Percentiles rank a stretch among this genome's conserved stretches.
These are phyloP conservation scores for Tulasnella sp. DNA, from an alignment of 768 basidiomycete genomes.

Conservation along the genomic window DNA sequence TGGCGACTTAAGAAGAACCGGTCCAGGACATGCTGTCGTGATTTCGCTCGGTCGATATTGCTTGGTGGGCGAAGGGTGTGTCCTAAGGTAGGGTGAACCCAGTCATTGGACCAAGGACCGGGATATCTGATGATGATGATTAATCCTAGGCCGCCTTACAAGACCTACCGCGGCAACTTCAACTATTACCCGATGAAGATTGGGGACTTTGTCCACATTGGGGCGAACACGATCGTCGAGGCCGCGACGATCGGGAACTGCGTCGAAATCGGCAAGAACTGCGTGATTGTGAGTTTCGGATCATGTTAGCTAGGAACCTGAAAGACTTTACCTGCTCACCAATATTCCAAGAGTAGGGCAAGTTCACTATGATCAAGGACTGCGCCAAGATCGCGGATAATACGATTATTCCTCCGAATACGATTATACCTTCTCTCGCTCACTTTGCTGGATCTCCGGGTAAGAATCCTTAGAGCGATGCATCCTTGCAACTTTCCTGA, in stretches of 20 bases:
- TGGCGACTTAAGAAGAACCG: conserved; percentile 82
- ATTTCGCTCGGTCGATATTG: conserved; percentile 92
- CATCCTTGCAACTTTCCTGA: neutral
- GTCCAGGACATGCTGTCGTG: conserved; percentile 85
- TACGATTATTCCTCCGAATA: conserved; percentile 81
- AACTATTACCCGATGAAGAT: conserved; percentile 99
- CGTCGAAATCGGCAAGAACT: conserved; percentile 91
- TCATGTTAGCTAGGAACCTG: neutral
- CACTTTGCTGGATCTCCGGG: conserved; percentile 86
- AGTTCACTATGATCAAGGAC: conserved; percentile 94
- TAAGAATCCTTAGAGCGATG: conserved; percentile 23
- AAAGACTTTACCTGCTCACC: neutral
- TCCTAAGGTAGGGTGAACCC: conserved; percentile 52
- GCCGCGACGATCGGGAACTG: conserved; percentile 91
- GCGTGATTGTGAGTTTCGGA: conserved; percentile 63
- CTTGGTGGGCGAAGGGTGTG: conserved; percentile 75
- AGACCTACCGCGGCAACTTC: conserved; percentile 81
- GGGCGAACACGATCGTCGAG: conserved; percentile 78
- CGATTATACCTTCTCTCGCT: conserved; percentile 81
- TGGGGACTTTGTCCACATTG: conserved; percentile 90
- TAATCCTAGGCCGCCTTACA: conserved; percentile 62
- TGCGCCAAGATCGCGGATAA: conserved; percentile 84
- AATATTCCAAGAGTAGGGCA: conserved; percentile 46
- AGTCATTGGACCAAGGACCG: neutral
- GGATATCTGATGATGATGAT: neutral